Percentiles rank a stretch among this genome's conserved stretches.
Conservation (phyloP, 1,284 basidiomycete genomes). For the Ceratorhiza oryzae-sativae region DNA sequence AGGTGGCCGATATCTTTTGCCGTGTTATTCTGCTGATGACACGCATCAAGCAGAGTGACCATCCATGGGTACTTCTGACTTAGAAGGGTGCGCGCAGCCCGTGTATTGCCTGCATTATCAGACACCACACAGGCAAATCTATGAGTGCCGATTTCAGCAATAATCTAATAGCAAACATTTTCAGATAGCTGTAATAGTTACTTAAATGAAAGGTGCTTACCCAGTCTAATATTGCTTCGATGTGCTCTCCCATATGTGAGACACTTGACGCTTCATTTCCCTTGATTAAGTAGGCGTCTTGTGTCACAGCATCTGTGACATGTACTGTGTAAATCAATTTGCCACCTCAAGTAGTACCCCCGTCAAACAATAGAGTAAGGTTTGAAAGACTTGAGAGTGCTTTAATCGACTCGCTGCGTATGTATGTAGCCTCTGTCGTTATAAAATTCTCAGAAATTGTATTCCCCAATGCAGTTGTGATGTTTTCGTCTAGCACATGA, state of each 20-base stretch:
- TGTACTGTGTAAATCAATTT: conserved; percentile 48
- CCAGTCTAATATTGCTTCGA: conserved; percentile 3
- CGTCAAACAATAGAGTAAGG: conserved; percentile 44
- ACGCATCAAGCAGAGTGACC: conserved; percentile 49
- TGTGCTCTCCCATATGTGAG: conserved; percentile 24
- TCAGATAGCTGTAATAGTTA: not conserved
- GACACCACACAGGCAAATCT: conserved; percentile 49
- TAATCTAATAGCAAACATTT: not conserved
- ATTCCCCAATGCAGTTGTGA: not conserved
- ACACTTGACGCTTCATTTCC: conserved; percentile 42
- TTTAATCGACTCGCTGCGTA: not conserved
- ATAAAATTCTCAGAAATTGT: conserved; percentile 16
- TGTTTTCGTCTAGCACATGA: not conserved
- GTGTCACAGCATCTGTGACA: conserved; percentile 43
- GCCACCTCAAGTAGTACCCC: conserved; percentile 41
- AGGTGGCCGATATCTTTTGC: conserved; percentile 50
- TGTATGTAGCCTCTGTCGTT: conserved; percentile 18
- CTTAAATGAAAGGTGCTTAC: not conserved
- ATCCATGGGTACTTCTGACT: conserved; percentile 46
- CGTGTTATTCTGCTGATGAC: conserved; percentile 49
- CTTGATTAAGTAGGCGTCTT: conserved; percentile 44
- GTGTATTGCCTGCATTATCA: conserved; percentile 52
- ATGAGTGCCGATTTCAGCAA: conserved; percentile 35
- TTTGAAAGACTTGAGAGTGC: conserved; percentile 25
- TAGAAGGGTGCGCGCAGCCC: conserved; percentile 43